These are phyloP conservation scores for Rosa chinensis DNA, from an alignment of 306 rosid species.

Conservation along the genomic window DNA sequence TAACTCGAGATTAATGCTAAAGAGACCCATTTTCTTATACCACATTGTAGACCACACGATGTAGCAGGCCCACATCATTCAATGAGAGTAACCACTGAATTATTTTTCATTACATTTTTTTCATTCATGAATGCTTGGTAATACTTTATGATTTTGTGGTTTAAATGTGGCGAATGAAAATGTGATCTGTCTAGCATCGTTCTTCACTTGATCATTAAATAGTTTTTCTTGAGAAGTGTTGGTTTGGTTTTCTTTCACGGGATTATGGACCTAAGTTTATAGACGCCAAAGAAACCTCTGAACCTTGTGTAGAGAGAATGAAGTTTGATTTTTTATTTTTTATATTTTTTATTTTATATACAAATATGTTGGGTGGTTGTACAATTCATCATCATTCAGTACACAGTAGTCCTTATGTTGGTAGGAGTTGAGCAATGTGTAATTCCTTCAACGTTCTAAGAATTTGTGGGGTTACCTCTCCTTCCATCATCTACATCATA, in stretches of 20 bases:
- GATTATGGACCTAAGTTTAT: not conserved
- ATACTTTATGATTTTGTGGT: not conserved
- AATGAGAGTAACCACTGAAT: not conserved
- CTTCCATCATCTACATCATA: not conserved
- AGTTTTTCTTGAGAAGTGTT: not conserved
- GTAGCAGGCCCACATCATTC: not conserved
- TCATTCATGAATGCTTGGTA: not conserved
- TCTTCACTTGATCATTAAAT: not conserved
- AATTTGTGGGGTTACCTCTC: not conserved
- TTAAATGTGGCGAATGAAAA: not conserved
- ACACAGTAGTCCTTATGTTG: not conserved
- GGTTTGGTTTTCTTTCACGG: not conserved
- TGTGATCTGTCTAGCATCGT: not conserved
- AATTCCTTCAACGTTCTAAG: not conserved
- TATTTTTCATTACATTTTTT: not conserved
- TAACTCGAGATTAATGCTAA: not conserved
- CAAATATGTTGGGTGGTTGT: not conserved
- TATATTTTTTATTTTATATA: not conserved
- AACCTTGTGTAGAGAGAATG: not conserved
- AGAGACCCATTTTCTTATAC: not conserved
- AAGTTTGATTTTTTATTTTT: not conserved
- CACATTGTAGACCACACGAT: not conserved
- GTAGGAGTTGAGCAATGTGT: not conserved
- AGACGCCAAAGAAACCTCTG: not conserved
- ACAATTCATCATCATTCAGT: not conserved